Base-by-base conservation (phyloP, 352 stramenopile genomes). In the Phytophthora ohioensis region DNA sequence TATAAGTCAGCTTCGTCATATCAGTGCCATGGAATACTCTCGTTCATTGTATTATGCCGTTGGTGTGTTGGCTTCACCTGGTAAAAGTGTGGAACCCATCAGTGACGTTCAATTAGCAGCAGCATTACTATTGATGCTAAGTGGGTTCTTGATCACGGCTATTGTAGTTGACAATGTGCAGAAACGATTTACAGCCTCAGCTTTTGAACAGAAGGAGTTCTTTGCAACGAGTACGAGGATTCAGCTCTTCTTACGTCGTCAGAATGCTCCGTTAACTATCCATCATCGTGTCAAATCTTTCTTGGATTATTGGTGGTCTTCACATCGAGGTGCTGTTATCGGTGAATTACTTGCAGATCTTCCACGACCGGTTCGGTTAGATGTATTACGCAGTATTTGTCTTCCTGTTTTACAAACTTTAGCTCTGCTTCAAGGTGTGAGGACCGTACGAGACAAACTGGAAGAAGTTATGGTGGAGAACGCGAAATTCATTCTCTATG, bases 291-390 rank as follows among this genome's bases (percentile, higher is more conserved):
- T 88, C 3, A 84, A 88, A 38, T 75, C 83, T 0, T 91, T 90
- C 49, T 53, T 91, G 12, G 83, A 91, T 52, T 91, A 87, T 64
- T 91, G 83, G 83, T 91, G 83, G 83, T 87, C 79, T 1, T 81
- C 79, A 0, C 83, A 90, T 51, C 81, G 83, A 1, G 83, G 83
- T 11, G 83, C 83, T 0, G 75, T 80, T 5, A 81, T 80, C 7
- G 72, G 71, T 6, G 77, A 89, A 9, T 54, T 91, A 2, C 59
- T 91, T 0, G 62, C 75, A 8, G 83, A 89, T 57, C 79, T 91
- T 0, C 83, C 83, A 3, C 71, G 75, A 27, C 65, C 69, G 0
- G 76, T 91, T 63, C 75, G 77, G 12, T 69, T 82, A 3, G 67
- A 91, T 38, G 71, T 91, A 15, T 56, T 88, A 5, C 43, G 49